These are phyloP conservation scores for Bryum argenteum DNA, from an alignment of 225 moss, liverwort and hornwort species.

Conservation along the genomic window DNA sequence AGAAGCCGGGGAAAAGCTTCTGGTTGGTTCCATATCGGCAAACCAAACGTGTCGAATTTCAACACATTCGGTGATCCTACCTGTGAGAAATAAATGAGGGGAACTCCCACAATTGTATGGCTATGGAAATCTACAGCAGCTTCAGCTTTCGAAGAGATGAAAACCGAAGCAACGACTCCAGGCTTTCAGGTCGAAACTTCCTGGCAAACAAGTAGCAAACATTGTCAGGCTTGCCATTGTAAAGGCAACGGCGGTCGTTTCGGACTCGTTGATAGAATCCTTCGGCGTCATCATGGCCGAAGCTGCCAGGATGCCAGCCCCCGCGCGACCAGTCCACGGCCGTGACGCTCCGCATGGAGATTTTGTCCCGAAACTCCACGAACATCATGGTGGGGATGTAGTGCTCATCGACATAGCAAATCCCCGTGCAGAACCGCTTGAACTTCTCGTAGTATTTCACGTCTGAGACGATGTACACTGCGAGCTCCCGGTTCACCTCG, in stretches of 20 bases:
- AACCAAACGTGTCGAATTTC: too few species aligned
- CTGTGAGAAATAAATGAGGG: too few species aligned
- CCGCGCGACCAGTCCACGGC: constrained; percentile 65
- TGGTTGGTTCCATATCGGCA: too few species aligned
- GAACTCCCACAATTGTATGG: too few species aligned
- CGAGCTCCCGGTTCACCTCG: constrained; percentile 56
- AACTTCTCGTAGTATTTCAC: constrained; percentile 61
- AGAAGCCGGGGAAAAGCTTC: too few species aligned
- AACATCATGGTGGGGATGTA: constrained; percentile 70
- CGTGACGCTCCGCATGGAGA: constrained; percentile 53
- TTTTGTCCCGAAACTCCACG: constrained; percentile 40
- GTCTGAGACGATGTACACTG: constrained; percentile 55
- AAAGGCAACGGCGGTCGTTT: constrained; percentile 25
- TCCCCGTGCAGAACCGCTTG: constrained; percentile 47
- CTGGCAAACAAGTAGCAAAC: constrained; percentile 66
- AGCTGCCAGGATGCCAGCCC: constrained; percentile 64
- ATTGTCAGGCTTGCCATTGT: constrained; percentile 42
- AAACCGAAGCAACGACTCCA: constrained; percentile 37
- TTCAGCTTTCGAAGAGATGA: constrained; percentile 28
- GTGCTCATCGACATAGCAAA: constrained; percentile 68
- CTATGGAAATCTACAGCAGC: not conserved
- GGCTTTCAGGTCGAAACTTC: constrained; percentile 57
- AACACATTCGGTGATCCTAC: too few species aligned
- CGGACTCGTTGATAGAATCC: constrained; percentile 37
- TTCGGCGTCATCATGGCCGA: constrained; percentile 41